These are phyloP conservation scores for Didymella lethalis DNA, from an alignment of 2,329 filamentous ascomycete species.

Conservation along the genomic window DNA sequence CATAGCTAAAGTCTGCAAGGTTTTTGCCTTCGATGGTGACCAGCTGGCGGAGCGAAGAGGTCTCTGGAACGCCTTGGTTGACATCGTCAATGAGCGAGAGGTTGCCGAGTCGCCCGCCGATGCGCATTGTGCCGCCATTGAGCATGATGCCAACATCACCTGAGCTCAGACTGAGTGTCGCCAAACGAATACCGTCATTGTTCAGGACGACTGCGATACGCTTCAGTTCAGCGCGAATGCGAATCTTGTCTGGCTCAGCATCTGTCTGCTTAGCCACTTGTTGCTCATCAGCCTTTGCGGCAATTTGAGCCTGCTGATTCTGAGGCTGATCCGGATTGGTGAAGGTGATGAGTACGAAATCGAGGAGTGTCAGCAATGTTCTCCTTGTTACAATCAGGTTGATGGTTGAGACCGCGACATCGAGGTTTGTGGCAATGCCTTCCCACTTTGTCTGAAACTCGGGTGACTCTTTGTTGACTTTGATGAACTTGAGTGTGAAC, in stretches of 20 bases:
- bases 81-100: slow-evolving; percentile 91
- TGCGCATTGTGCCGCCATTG: slow-evolving; percentile 82
- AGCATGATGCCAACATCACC: slow-evolving; percentile 92
- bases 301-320: slow-evolving; percentile 44
- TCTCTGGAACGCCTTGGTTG: slow-evolving; percentile 83
- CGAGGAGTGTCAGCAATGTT: slow-evolving; percentile 88
- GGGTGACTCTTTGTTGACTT: slow-evolving; percentile 88
- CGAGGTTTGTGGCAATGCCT: slow-evolving; percentile 91
- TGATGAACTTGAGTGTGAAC: slow-evolving; percentile 86
- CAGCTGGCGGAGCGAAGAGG: slow-evolving; percentile 82
- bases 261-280: slow-evolving; percentile 49
- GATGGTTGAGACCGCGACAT: slow-evolving; percentile 91
- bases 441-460: slow-evolving; percentile 93
- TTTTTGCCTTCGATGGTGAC: slow-evolving; percentile 96
- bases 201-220: slow-evolving; percentile 94
- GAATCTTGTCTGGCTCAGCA: slow-evolving; percentile 74
- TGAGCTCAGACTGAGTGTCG: slow-evolving; percentile 90
- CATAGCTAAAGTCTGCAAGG: slow-evolving; percentile 94
- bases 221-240: slow-evolving; percentile 92
- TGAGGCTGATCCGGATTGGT: slow-evolving; percentile 66
- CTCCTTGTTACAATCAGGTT: slow-evolving; percentile 93
- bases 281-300: slow-evolving; percentile 43
- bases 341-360: slow-evolving; percentile 95
- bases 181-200: slow-evolving; percentile 94
- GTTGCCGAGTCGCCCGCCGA: slow-evolving; percentile 86